Evolutionary conservation across 2,329 filamentous ascomycete species (phyloP).

Genomic region (Phialophora chinensis): DNA sequence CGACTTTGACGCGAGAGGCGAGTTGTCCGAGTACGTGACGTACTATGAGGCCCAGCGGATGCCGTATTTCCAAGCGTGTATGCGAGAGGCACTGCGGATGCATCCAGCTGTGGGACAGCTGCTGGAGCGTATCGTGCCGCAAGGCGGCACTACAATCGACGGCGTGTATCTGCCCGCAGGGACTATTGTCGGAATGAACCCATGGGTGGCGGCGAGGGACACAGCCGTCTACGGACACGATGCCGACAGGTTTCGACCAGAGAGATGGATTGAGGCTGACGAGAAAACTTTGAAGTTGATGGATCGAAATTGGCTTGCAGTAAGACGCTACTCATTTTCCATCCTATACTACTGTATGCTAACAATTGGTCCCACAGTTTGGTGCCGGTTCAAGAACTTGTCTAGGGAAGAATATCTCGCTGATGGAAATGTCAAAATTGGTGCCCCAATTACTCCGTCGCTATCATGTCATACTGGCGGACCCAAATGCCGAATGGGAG

Average conservation of each 20-base stretch:
- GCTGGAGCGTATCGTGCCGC: conserved; percentile 58
- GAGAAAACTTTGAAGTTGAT: conserved; percentile 29
- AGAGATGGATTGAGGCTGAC: conserved; percentile 48
- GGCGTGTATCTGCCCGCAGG: conserved; percentile 42
- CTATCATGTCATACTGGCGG: conserved; percentile 34
- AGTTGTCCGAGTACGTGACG: conserved; percentile 32
- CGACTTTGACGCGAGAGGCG: conserved; percentile 19
- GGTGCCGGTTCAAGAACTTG: conserved; percentile 58
- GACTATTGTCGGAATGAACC: conserved; percentile 35
- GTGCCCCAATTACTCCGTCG: conserved; percentile 36
- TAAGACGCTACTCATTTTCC: conserved; percentile 8
- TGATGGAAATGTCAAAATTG: conserved; percentile 41
- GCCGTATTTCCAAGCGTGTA: conserved; percentile 45
- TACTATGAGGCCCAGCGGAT: conserved; percentile 44
- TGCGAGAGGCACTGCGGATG: conserved; percentile 35
- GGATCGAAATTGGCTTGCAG: conserved; percentile 45
- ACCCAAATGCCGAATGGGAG: conserved; percentile 35
- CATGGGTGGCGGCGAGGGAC: conserved; percentile 42
- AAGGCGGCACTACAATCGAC: conserved; percentile 52
- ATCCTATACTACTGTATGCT: not conserved
- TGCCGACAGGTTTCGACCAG: conserved; percentile 33
- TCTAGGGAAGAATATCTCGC: conserved; percentile 40
- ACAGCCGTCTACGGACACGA: conserved; percentile 38
- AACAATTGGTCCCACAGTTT: conserved; percentile 45
- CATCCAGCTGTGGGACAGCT: conserved; percentile 39